Percentiles rank a stretch among this genome's conserved stretches.
Evolutionary conservation across 148 eudicot genomes (phyloP).

Genomic region (Dysphania ambrosioides): DNA sequence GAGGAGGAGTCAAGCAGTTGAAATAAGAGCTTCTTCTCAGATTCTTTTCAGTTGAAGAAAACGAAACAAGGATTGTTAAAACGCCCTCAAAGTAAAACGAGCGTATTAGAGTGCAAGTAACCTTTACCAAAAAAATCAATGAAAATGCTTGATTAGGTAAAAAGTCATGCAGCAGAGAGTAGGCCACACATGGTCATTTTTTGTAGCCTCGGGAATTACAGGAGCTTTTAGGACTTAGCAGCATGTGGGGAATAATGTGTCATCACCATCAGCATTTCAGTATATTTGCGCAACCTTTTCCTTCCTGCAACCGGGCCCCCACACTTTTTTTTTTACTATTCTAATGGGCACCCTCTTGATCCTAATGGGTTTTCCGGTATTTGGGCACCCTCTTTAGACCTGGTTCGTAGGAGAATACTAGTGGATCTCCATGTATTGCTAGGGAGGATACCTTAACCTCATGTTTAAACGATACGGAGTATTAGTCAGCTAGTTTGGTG

Average conservation of each 20-base stretch:
- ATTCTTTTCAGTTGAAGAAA: not conserved
- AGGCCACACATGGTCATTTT: not conserved
- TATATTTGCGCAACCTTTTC: conserved; percentile 24
- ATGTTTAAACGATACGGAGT: too few relatives aligned
- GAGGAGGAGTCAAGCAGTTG: not conserved
- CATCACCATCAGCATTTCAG: conserved; percentile 32
- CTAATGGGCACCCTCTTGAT: too few relatives aligned
- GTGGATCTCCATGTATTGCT: too few relatives aligned
- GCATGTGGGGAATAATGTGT: conserved; percentile 25
- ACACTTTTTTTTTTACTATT: too few relatives aligned
- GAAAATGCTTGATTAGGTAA: conserved; percentile 3
- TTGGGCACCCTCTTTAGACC: too few relatives aligned
- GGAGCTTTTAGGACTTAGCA: not conserved
- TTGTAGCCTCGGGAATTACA: conserved; percentile 17
- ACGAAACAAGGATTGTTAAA: not conserved
- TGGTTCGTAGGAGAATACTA: too few relatives aligned
- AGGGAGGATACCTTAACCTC: too few relatives aligned
- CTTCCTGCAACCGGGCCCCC: too few relatives aligned
- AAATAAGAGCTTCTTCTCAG: not conserved
- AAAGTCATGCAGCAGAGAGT: not conserved
- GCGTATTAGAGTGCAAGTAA: not conserved
- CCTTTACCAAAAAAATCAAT: not conserved
- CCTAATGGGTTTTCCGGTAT: too few relatives aligned
- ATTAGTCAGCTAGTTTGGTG: too few relatives aligned
- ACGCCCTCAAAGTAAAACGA: not conserved